Evolutionary conservation across 2,329 filamentous ascomycete species (phyloP), one percentile per base, ranked within the genome.

Genomic region (Stagonosporopsis cucurbitacearum): DNA sequence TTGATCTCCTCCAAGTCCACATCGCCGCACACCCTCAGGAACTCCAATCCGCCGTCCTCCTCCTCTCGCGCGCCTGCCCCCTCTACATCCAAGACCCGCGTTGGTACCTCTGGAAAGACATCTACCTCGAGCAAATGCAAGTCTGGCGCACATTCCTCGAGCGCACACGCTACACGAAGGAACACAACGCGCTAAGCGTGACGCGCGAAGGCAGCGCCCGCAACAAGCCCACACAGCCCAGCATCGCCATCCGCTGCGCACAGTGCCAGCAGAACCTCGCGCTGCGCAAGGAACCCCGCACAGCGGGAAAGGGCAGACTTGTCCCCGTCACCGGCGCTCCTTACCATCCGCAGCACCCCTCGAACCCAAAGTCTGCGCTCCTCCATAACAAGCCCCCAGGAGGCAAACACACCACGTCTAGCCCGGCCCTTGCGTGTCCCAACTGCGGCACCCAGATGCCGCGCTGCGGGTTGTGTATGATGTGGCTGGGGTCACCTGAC

Each of bases 21-120:
- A 83, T 95, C 41, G 82, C 88, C 64, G 89, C 88, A 63, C 92
- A 89, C 71, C 83, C 87, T 68, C 36, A 59, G 0, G 91, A 94
- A 72, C 82, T 91, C 22, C 91, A 96, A 76, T 92, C 90, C 1
- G 89, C 90, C 1, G 88, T 90, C 0, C 80, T 95, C 2, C 84
- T 91, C 57, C 84, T 90, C 54, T 88, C 88, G 12, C 87, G 90
- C 71, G 89, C 88, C 63, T 85, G 87, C 53, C 91, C 91, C 0
- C 83, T 86, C 8, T 94, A 91, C 74, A 87, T 94, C 62, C 85
- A 89, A 73, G 91, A 95, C 72, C 80, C 88, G 39, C 87, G 91
- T 60, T 91, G 88, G 76, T 81, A 83, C 9, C 86, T 88, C 51
- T 94, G 91, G 89, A 88, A 89, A 59, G 92, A 94, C 71, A 84